These are phyloP conservation scores for Camptophora hylomeconis DNA, from an alignment of 2,329 filamentous ascomycete genomes.

Conservation along the genomic window DNA sequence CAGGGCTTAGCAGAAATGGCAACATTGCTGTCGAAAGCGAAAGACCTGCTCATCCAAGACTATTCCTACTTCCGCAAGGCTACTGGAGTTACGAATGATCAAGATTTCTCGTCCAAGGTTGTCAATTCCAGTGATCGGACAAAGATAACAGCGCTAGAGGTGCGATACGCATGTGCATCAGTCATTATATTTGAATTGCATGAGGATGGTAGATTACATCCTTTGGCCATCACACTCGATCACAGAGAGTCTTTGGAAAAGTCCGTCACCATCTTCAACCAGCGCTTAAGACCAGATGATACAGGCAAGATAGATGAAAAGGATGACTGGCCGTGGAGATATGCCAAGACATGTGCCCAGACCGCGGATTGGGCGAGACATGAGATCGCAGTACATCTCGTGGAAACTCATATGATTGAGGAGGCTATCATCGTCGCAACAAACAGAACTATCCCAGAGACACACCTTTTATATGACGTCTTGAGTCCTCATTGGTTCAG, in stretches of 20 bases:
- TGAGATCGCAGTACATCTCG: slow-evolving; percentile 35
- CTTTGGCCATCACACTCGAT: slow-evolving; percentile 37
- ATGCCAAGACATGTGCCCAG: slow-evolving; percentile 39
- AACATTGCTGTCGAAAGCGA: slow-evolving; percentile 21
- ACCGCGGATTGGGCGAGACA: slow-evolving; percentile 37
- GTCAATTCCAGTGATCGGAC: slow-evolving; percentile 20
- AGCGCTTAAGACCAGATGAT: slow-evolving; percentile 25
- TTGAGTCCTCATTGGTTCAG: slow-evolving; percentile 38
- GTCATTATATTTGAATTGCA: slow-evolving; percentile 33
- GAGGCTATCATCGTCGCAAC: slow-evolving; percentile 36
- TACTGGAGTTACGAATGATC: slow-evolving; percentile 19
- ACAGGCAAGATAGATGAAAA: slow-evolving; percentile 23
- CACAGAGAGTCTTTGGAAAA: slow-evolving; percentile 27
- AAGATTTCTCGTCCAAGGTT: no score
- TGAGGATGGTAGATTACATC: slow-evolving; percentile 33
- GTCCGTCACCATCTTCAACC: slow-evolving; percentile 39
- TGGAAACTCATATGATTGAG: slow-evolving; percentile 34
- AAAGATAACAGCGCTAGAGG: no score
- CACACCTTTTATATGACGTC: slow-evolving; percentile 32
- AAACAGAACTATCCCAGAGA: slow-evolving; percentile 28
- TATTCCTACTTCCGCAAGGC: slow-evolving; percentile 32
- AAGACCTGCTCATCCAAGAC: slow-evolving; percentile 30
- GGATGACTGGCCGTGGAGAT: slow-evolving; percentile 39
- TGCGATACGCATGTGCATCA: slow-evolving; percentile 27
- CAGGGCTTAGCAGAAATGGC: slow-evolving; percentile 21